Percentiles rank a stretch among this genome's conserved stretches.
phyloP scores from a whole-genome alignment of 2,329 filamentous ascomycete species.

The Fusarium dlaminii region DNA sequence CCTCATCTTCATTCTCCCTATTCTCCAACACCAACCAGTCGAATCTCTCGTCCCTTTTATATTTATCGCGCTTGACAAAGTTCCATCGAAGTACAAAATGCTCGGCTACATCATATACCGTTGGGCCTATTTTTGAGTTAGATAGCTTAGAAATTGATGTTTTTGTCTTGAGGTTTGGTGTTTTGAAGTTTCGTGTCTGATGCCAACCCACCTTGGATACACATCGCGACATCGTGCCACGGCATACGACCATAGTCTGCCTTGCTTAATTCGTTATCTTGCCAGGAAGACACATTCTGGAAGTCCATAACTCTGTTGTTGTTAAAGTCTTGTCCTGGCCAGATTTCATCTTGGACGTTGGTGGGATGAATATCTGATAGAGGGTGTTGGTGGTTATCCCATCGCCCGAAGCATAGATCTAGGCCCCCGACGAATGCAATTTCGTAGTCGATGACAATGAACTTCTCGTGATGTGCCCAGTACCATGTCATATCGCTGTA shows the following conservation, averaged over 20 bases:
- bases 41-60: slow-evolving; percentile 85
- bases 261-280: slow-evolving; percentile 91
- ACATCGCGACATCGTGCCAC: slow-evolving; percentile 86
- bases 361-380: slow-evolving; percentile 89
- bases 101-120: slow-evolving; percentile 92
- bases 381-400: slow-evolving; percentile 87
- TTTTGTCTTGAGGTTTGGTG: not conserved
- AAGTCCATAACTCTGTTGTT: slow-evolving; percentile 98
- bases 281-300: slow-evolving; percentile 89
- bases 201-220: slow-evolving; percentile 7
- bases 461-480: slow-evolving; percentile 98
- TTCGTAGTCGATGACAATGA: slow-evolving; percentile 92
- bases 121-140: slow-evolving; percentile 76
- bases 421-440: slow-evolving; percentile 93
- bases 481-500: slow-evolving; percentile 78
- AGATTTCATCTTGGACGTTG: slow-evolving; percentile 83
- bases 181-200: not conserved
- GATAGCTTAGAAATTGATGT: slow-evolving; percentile 75
- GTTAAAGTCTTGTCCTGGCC: slow-evolving; percentile 97
- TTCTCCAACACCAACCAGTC: slow-evolving; percentile 87
- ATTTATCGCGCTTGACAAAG: slow-evolving; percentile 96
- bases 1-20: slow-evolving; percentile 80
- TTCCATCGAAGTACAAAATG: slow-evolving; percentile 97
- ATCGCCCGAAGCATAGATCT: slow-evolving; percentile 94
- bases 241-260: slow-evolving; percentile 94